Percentiles rank a stretch among this genome's conserved stretches.
Conservation (phyloP, 495 filamentous ascomycete species). For the Penicillium lividum region DNA sequence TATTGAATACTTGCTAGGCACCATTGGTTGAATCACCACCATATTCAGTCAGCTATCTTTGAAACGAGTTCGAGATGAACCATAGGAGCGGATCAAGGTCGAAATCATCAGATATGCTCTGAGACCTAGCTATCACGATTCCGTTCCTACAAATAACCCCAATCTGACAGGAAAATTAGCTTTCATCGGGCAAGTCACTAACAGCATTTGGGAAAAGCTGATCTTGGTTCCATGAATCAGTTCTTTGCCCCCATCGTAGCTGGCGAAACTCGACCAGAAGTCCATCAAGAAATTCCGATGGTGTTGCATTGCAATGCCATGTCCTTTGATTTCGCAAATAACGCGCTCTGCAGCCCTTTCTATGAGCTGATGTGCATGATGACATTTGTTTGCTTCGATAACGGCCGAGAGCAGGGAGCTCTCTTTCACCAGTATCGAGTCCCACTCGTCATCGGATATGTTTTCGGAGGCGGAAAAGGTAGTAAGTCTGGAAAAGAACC, state of each 20-base stretch:
- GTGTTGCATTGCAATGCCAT: slow-evolving; percentile 6
- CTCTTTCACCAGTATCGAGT: slow-evolving; percentile 7
- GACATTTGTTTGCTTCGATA: slow-evolving; percentile 9
- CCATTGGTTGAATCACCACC: background rate
- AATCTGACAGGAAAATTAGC: background rate
- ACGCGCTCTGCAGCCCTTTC: slow-evolving; percentile 3
- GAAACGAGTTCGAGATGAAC: background rate
- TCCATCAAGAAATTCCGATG: slow-evolving; percentile 4
- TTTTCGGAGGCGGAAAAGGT: slow-evolving; percentile 4
- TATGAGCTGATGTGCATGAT: slow-evolving; percentile 1
- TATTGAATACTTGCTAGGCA: slow-evolving; percentile 1
- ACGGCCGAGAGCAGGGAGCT: slow-evolving; percentile 3
- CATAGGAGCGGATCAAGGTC: background rate
- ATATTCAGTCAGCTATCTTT: slow-evolving; percentile 5
- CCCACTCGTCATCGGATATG: slow-evolving; percentile 5
- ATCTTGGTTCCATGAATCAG: background rate
- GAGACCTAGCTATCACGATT: background rate
- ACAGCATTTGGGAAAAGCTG: slow-evolving; percentile 1
- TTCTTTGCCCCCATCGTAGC: slow-evolving; percentile 4
- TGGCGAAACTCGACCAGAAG: background rate
- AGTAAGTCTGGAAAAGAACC: background rate
- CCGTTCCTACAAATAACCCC: background rate
- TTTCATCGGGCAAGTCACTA: slow-evolving; percentile 3
- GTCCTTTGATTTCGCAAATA: slow-evolving; percentile 6
- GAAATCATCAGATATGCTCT: background rate